Base-by-base conservation (phyloP, 768 basidiomycete species). In the Collybia sordida region DNA sequence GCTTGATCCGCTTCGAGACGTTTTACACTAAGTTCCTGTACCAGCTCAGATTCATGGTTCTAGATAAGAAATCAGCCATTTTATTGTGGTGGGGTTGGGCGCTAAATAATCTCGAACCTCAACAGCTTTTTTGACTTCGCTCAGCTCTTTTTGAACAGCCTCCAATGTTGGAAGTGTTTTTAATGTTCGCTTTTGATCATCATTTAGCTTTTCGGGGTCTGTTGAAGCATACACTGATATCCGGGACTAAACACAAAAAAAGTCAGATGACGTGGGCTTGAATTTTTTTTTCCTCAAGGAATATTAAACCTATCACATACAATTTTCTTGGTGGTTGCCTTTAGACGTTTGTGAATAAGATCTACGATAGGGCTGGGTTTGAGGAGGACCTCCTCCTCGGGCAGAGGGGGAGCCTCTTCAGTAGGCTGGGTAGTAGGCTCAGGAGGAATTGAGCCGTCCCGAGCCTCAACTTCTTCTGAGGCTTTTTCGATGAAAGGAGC, bases 261-360 rank as follows among this genome's bases (percentile, higher is more conserved):
- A 51, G 37, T 56, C 19, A 61, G 50, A 45, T 19, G 44, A 14
- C 12, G 45, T 53, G 37, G 59, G 34, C 15, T 12, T 31, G 9
- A 31, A 11, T 31, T 31, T 31, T 27, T 27, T 31, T 31, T 31
- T 14, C 31, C 31, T 31, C 31, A 3, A 42, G 14, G 39, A 34
- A 38, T 37, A 45, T 48, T 40, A 22, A 25, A 46, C 42, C 50
- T 47, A 56, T 17, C 57, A 71, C 82, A 57, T 63, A 90, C 92
- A 54, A 93, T 89, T 71, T 94, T 95, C 76, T 94, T 94, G 47
- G 75, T 78, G 18, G 90, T 78, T 34, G 79, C 74, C 55, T 90
- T 89, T 61, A 90, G 68, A 43, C 92, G 80, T 70, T 93, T 94
- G 60, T 77, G 75, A 54, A 95, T 70, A 53, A 95, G 78, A 40